phyloP scores from a whole-genome alignment of 176 grass and related monocot genomes.

The Musa acuminata region DNA sequence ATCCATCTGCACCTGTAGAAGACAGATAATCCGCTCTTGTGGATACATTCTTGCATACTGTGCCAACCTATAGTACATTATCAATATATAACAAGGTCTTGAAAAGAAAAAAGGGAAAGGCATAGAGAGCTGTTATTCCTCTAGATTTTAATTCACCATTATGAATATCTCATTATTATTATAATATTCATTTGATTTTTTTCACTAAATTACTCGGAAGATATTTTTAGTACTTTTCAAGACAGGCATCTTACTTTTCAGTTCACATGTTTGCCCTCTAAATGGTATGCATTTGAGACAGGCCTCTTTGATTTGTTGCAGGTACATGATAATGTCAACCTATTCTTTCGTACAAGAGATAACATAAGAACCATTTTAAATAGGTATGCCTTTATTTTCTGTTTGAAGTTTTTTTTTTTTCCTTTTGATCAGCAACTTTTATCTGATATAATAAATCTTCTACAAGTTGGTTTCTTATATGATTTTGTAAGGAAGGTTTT shows the following conservation, averaged over 20 bases:
- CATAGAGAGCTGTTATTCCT: no score
- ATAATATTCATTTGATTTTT: not conserved
- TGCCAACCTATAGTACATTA: no score
- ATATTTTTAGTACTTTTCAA: not conserved
- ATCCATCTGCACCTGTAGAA: no score
- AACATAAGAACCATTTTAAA: conserved; percentile 77
- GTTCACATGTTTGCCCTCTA: not conserved
- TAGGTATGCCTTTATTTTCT: conserved; percentile 32
- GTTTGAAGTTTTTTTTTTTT: not conserved
- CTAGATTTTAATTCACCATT: not conserved
- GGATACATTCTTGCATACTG: no score
- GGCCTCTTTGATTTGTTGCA: conserved; percentile 28
- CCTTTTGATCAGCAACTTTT: not conserved
- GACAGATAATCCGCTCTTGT: no score
- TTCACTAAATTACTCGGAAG: not conserved
- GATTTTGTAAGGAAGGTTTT: not conserved
- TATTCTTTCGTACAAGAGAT: conserved; percentile 54
- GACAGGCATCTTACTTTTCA: not conserved
- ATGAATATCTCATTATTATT: not conserved
- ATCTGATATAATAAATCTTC: not conserved
- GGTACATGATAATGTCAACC: conserved; percentile 37
- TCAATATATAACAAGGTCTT: no score
- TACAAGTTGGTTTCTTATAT: not conserved
- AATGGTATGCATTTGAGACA: not conserved
- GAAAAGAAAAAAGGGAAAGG: no score